Percentiles rank a stretch among this genome's conserved stretches.
These are phyloP conservation scores for Penicillium coprophilum DNA, from an alignment of 495 filamentous ascomycete genomes.

Conservation along the genomic window DNA sequence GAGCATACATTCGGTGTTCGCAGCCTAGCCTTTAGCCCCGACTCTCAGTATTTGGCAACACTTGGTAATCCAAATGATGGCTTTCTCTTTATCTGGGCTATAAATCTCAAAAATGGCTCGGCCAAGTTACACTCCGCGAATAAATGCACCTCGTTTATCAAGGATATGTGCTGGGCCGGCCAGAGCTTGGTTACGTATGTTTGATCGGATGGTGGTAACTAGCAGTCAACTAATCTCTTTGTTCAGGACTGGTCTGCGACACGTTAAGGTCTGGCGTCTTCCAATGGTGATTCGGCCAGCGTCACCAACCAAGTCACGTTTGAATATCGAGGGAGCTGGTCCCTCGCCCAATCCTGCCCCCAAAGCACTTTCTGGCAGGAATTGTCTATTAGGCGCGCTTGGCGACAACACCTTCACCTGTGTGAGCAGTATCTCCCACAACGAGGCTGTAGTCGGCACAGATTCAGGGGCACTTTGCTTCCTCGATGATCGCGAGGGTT, in stretches of 20 bases:
- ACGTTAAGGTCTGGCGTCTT: conserved; percentile 91
- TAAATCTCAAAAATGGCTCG: conserved; percentile 80
- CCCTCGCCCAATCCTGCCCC: conserved; percentile 48
- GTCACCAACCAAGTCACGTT: conserved; percentile 50
- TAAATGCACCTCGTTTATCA: conserved; percentile 83
- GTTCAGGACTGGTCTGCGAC: conserved; percentile 73
- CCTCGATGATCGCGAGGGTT: conserved; percentile 72
- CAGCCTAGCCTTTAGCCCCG: conserved; percentile 83
- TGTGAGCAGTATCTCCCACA: conserved; percentile 68
- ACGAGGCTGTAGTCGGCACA: conserved; percentile 49
- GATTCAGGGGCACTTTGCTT: conserved; percentile 50
- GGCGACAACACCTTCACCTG: conserved; percentile 81
- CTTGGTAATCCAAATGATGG: conserved; percentile 88
- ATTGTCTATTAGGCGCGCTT: conserved; percentile 56
- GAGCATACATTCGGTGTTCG: conserved; percentile 91
- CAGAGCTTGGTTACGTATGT: conserved; percentile 63
- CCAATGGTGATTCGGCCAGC: conserved; percentile 54
- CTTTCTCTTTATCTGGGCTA: conserved; percentile 87
- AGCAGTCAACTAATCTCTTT: conserved; percentile 12
- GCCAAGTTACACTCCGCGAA: conserved; percentile 87
- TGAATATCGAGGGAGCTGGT: conserved; percentile 39
- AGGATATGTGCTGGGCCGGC: conserved; percentile 87
- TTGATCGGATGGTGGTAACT: neutral
- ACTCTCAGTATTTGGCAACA: conserved; percentile 84
- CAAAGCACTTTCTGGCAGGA: conserved; percentile 59